Evolutionary conservation across 2,329 filamentous ascomycete genomes (phyloP).

Genomic region (Pseudocercospora cruenta): DNA sequence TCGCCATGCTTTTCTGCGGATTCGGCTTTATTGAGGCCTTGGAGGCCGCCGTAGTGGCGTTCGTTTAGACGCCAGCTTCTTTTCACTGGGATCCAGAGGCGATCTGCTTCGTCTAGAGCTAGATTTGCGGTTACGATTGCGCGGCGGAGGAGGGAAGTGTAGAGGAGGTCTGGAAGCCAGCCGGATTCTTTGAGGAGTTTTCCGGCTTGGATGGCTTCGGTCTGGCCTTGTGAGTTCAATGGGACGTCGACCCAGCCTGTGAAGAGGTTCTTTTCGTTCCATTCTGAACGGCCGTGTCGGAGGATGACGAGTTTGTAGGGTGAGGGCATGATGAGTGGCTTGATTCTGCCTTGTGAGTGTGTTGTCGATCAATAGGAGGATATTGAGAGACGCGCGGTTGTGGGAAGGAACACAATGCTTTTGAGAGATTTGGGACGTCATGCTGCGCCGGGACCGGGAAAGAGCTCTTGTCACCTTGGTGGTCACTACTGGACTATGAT

Average conservation of each 20-base stretch:
- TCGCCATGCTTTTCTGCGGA: conserved; percentile 16
- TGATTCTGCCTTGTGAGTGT: too few relatives aligned
- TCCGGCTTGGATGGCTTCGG: conserved; percentile 21
- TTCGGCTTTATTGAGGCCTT: conserved; percentile 18
- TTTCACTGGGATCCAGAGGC: conserved; percentile 18
- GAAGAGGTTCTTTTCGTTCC: conserved; percentile 26
- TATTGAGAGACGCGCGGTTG: neutral
- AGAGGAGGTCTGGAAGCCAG: conserved; percentile 20
- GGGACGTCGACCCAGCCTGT: conserved; percentile 28
- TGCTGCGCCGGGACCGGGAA: neutral
- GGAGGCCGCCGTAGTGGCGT: conserved; percentile 20
- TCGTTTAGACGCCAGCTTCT: conserved; percentile 18
- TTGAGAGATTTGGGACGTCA: neutral
- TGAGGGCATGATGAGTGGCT: neutral
- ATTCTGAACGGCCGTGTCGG: conserved; percentile 23
- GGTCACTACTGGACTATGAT: neutral
- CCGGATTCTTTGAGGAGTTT: conserved; percentile 13
- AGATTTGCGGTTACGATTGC: conserved; percentile 20
- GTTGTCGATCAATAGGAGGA: too few relatives aligned
- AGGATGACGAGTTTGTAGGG: conserved; percentile 24
- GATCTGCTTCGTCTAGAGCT: conserved; percentile 13
- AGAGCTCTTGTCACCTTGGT: conserved; percentile 1
- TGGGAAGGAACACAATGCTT: neutral
- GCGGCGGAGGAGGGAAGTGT: conserved; percentile 19
- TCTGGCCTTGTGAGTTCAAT: conserved; percentile 17